Evolutionary conservation across 129 eudicot species (phyloP), one percentile per base, ranked within the genome.

Genomic region (Artemisia tridentata): DNA sequence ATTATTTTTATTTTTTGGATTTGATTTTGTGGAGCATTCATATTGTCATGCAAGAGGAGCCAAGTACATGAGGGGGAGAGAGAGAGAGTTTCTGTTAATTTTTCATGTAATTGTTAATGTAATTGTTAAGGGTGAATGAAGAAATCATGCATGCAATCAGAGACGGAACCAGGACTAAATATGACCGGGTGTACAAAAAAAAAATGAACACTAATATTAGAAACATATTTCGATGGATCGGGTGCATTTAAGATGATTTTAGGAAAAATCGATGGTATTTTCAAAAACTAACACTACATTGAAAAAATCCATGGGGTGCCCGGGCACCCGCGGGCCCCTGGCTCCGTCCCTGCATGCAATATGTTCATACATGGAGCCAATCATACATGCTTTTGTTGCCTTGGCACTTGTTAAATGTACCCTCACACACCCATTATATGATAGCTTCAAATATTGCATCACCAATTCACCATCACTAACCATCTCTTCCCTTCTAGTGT

Each of bases 331-430:
- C n/a, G n/a, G n/a, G n/a, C n/a, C n/a, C n/a, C n/a, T n/a, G n/a
- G n/a, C n/a, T n/a, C n/a, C n/a, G n/a, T n/a, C n/a, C n/a, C n/a
- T 92, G 45, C 45, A 38, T 38, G 98, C 92, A 80, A 83, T 68
- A 78, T 84, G 95, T 85, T 83, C 86, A 85, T 88, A 34, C 69
- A 82, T 53, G 81, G 82, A 83, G 83, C 83, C 84, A 75, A 27
- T 62, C 71, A 27, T 68, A 63, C 96, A 92, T 89, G 98, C 95
- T 68, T 71, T 85, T 78, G 78, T 79, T 87, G 98, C 98, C 79
- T 74, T 63, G 65, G 64, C 83, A 76, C 81, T 87, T 86, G 88
- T 85, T 88, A 84, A 84, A 80, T 83, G 85, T 56, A 59, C 45
- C 85, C 63, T 67, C 84, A 47, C 73, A 66, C 65, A 74, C 67